These are phyloP conservation scores for Taphrina sp. DNA, from an alignment of 1,139 yeast species.

Conservation along the genomic window DNA sequence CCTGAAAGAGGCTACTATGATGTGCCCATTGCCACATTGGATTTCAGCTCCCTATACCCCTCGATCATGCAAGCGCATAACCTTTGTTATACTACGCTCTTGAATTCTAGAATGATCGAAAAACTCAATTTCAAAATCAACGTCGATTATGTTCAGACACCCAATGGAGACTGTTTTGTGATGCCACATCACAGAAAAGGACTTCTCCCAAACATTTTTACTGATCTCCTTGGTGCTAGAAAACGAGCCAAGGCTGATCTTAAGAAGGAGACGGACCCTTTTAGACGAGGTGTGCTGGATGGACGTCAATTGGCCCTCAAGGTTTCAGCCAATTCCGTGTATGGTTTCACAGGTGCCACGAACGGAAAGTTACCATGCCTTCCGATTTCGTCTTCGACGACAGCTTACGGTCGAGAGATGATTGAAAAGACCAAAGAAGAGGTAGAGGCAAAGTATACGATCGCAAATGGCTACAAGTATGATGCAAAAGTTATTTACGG, in stretches of 20 bases:
- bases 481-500: constrained; percentile 95
- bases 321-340: constrained; percentile 95
- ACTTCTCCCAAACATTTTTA: constrained; percentile 82
- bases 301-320: constrained; percentile 97
- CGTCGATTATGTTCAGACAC: constrained; percentile 80
- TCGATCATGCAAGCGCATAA: constrained; percentile 99
- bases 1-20: constrained; percentile 94
- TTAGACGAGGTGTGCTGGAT: constrained; percentile 85
- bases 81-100: constrained; percentile 85
- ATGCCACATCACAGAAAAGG: constrained; percentile 71
- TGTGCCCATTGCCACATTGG: constrained; percentile 95
- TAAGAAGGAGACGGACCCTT: constrained; percentile 91
- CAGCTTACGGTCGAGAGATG: constrained; percentile 96
- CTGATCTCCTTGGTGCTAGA: constrained; percentile 86
- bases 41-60: constrained; percentile 96
- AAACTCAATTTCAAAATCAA: constrained; percentile 62
- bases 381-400: constrained; percentile 91
- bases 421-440: constrained; percentile 85
- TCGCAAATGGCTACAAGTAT: constrained; percentile 72
- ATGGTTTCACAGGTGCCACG: constrained; percentile 99
- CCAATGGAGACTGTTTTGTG: constrained; percentile 88
- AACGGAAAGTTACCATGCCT: constrained; percentile 95
- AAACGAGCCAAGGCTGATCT: constrained; percentile 87
- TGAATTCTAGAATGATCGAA: constrained; percentile 67
- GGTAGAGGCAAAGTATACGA: constrained; percentile 75